These are phyloP conservation scores for Yarrowia porcina DNA, from an alignment of 805 yeast species.

Conservation along the genomic window DNA sequence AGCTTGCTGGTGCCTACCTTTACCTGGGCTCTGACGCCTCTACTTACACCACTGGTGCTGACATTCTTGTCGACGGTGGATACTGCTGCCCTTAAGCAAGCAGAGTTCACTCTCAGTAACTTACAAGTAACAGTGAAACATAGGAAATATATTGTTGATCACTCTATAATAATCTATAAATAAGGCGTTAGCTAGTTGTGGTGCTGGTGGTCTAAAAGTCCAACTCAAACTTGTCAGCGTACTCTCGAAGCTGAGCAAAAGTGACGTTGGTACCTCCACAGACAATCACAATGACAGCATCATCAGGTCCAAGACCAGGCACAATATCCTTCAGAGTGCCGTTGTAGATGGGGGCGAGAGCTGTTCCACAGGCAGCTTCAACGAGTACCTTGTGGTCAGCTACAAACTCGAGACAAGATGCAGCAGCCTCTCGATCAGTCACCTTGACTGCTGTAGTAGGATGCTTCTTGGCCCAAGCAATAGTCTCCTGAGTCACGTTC, in stretches of 20 bases:
- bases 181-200: not conserved
- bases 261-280: constrained; percentile 52
- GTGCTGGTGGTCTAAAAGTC: constrained; percentile 27
- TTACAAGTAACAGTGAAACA: not conserved
- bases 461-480: constrained; percentile 46
- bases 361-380: constrained; percentile 76
- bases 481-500: constrained; percentile 50
- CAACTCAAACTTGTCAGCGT: constrained; percentile 31
- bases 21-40: constrained; percentile 74
- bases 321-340: constrained; percentile 29
- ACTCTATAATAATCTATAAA: constrained; percentile 8
- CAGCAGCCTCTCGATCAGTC: constrained; percentile 55
- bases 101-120: not conserved
- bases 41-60: not conserved
- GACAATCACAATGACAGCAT: constrained; percentile 52
- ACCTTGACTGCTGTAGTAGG: constrained; percentile 46
- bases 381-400: constrained; percentile 50
- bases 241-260: constrained; percentile 32
- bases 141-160: not conserved
- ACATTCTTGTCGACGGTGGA: constrained; percentile 1
- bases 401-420: constrained; percentile 51
- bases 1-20: constrained; percentile 74
- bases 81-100: not conserved
- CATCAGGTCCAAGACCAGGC: constrained; percentile 39
- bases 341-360: constrained; percentile 47